phyloP scores from a whole-genome alignment of 768 basidiomycete genomes.

The Chalciporus piperatus region DNA sequence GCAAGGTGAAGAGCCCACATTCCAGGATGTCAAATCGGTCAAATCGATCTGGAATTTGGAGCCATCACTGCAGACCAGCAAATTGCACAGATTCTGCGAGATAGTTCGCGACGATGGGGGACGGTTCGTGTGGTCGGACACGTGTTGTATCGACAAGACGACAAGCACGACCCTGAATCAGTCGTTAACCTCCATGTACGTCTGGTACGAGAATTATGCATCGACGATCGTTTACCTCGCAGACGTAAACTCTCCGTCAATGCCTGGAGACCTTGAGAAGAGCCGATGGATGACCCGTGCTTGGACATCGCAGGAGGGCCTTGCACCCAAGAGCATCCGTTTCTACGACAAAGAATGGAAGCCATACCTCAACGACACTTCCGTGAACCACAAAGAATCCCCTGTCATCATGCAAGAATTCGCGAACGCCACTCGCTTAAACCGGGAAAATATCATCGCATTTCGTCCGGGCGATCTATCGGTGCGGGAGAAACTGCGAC shows the following conservation, averaged over 20 bases:
- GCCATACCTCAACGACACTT: background rate
- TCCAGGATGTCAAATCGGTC: slow-evolving; percentile 8
- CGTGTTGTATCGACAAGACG: slow-evolving; percentile 1
- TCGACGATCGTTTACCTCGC: too few relatives aligned
- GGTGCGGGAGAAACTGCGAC: too few relatives aligned
- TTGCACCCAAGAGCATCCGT: background rate
- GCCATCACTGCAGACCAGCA: slow-evolving; percentile 3
- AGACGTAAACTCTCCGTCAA: too few relatives aligned
- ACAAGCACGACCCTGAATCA: background rate
- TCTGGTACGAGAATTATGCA: too few relatives aligned
- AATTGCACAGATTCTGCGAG: slow-evolving; percentile 11
- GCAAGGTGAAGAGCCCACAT: slow-evolving; percentile 14
- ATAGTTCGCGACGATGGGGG: slow-evolving; percentile 3
- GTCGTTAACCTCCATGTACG: too few relatives aligned
- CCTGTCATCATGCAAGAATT: too few relatives aligned
- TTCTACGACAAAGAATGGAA: background rate
- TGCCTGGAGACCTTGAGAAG: too few relatives aligned
- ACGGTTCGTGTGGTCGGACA: slow-evolving; percentile 14
- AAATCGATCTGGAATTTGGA: slow-evolving; percentile 9
- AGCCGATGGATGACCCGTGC: too few relatives aligned
- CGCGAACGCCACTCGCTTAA: too few relatives aligned
- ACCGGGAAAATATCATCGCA: too few relatives aligned
- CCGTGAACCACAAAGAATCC: background rate
- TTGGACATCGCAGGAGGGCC: background rate
- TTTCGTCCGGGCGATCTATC: too few relatives aligned